phyloP scores from a whole-genome alignment of 108 stramenopile species.

The Poteriospumella lacustris region DNA sequence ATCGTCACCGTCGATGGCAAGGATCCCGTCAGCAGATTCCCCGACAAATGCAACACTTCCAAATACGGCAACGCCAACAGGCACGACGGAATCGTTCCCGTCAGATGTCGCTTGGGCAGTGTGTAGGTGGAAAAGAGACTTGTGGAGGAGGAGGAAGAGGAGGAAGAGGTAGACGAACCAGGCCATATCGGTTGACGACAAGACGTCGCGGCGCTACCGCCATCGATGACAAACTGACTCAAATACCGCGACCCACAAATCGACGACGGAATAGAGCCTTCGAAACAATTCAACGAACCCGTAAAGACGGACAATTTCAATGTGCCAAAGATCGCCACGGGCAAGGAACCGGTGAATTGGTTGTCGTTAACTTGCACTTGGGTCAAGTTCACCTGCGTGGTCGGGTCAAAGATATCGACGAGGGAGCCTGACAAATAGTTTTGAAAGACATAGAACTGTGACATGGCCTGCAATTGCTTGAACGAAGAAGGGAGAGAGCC shows the following conservation, averaged over 20 bases:
- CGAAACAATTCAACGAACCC: conserved; percentile 11
- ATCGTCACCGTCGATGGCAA: not conserved
- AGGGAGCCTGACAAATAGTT: not conserved
- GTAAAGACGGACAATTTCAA: not conserved
- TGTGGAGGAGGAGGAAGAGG: too few species aligned
- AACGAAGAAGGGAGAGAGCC: not conserved
- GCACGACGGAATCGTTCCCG: conserved; percentile 15
- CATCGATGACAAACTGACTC: not conserved
- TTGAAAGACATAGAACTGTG: not conserved
- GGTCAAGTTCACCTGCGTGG: not conserved
- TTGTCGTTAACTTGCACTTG: not conserved
- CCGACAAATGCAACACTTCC: not conserved
- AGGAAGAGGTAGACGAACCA: too few species aligned
- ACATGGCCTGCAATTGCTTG: not conserved
- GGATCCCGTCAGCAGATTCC: conserved; percentile 18
- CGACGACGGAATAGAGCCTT: not conserved
- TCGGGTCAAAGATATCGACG: not conserved
- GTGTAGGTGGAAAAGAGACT: too few species aligned
- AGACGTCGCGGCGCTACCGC: not conserved
- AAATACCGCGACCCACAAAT: not conserved
- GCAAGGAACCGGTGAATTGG: not conserved
- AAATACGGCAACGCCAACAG: conserved; percentile 10
- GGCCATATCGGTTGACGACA: not conserved
- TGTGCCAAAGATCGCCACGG: not conserved
- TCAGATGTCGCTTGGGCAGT: too few species aligned